Conservation (phyloP, 2,329 filamentous ascomycete species). For the Paecilomyces fulvus region DNA sequence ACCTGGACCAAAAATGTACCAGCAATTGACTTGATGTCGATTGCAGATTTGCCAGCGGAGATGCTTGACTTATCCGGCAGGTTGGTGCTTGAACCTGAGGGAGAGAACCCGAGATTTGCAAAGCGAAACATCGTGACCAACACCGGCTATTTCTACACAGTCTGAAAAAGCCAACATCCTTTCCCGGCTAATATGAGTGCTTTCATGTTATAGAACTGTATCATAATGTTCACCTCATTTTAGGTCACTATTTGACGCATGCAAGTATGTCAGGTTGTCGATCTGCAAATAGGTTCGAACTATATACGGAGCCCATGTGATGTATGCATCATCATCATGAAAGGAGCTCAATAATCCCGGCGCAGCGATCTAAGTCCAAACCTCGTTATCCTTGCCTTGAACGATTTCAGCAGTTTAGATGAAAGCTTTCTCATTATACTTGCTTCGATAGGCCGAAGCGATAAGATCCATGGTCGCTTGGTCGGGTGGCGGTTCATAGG, state of each 20-base stretch:
- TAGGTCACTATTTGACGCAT: neutral
- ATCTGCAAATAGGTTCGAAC: neutral
- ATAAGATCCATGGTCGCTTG: constrained; percentile 19
- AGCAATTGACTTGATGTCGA: constrained; percentile 4
- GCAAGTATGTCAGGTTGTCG: neutral
- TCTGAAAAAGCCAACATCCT: constrained; percentile 9
- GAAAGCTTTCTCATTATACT: neutral
- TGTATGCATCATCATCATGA: neutral
- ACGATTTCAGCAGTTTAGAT: neutral
- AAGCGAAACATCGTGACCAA: constrained; percentile 13
- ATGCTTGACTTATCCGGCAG: constrained; percentile 4
- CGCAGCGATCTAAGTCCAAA: neutral
- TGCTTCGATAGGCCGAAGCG: constrained; percentile 16
- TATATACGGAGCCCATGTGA: neutral
- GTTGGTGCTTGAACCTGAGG: constrained; percentile 11
- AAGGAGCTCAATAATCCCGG: neutral
- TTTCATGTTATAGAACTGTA: neutral
- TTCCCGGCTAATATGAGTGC: neutral
- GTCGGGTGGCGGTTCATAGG: constrained; percentile 21
- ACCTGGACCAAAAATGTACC: constrained; percentile 12
- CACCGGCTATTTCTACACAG: constrained; percentile 12
- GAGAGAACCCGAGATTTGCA: constrained; percentile 7
- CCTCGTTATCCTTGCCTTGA: neutral
- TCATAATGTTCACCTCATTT: neutral
- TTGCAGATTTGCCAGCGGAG: constrained; percentile 1